Evolutionary conservation across 306 rosid genomes (phyloP).

Genomic region (Lithocarpus polystachyus): DNA sequence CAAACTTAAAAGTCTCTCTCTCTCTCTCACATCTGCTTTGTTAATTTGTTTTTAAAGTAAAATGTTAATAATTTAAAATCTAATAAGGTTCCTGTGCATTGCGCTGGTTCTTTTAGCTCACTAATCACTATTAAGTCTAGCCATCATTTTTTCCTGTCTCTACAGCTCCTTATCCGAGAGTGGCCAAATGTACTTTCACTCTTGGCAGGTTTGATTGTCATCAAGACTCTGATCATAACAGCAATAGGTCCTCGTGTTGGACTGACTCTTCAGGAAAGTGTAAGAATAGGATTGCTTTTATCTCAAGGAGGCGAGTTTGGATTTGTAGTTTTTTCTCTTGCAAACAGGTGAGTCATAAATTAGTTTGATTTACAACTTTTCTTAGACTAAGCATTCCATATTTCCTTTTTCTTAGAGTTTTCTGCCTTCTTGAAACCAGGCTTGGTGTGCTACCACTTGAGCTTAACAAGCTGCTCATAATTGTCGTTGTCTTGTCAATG

Average conservation of each 20-base stretch:
- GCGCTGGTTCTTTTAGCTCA: background rate
- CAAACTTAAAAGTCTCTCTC: background rate
- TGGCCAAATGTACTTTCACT: conserved; percentile 99
- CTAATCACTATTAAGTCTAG: background rate
- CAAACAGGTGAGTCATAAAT: conserved; percentile 62
- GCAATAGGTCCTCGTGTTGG: conserved; percentile 99
- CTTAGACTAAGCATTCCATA: conserved; percentile 8
- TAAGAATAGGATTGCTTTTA: conserved; percentile 92
- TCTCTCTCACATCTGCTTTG: background rate
- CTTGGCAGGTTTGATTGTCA: conserved; percentile 81
- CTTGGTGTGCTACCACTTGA: conserved; percentile 99
- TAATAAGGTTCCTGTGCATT: background rate
- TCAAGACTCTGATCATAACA: conserved; percentile 92
- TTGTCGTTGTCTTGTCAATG: conserved; percentile 98
- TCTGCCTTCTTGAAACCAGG: conserved; percentile 49
- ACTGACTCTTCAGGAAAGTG: conserved; percentile 84
- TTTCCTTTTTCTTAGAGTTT: conserved; percentile 21
- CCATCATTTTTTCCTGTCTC: conserved; percentile 3
- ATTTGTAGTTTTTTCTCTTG: conserved; percentile 94
- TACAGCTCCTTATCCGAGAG: conserved; percentile 92
- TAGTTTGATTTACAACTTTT: conserved; percentile 4
- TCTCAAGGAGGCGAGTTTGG: conserved; percentile 99
- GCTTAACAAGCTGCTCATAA: conserved; percentile 95
- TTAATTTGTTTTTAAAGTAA: background rate
- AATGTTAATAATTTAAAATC: background rate